These are phyloP conservation scores for Populus euphratica DNA, from an alignment of 345 rosid species.

Conservation along the genomic window DNA sequence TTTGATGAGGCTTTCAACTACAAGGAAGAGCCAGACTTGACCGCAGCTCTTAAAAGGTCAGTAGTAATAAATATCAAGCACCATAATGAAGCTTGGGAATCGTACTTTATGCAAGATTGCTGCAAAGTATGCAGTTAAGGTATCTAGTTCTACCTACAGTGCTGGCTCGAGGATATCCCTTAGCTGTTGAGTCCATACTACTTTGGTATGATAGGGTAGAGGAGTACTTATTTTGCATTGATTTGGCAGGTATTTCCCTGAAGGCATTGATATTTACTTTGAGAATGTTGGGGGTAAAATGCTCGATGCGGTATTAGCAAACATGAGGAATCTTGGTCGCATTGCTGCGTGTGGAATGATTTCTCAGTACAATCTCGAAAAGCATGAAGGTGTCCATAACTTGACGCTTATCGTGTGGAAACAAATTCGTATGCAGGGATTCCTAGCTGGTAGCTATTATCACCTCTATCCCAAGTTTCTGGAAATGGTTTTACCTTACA, in stretches of 20 bases:
- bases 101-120: too few relatives aligned
- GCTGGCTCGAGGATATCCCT: too few relatives aligned
- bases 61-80: background rate
- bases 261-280: conserved; percentile 11
- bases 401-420: background rate
- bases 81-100: background rate
- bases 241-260: conserved; percentile 7
- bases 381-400: conserved; percentile 6
- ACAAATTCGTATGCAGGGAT: background rate
- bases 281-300: conserved; percentile 12
- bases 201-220: too few relatives aligned
- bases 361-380: conserved; percentile 7
- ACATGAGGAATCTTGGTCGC: conserved; percentile 12
- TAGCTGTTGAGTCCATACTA: too few relatives aligned
- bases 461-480: conserved; percentile 8
- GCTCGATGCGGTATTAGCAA: conserved; percentile 11
- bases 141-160: too few relatives aligned
- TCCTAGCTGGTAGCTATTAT: background rate
- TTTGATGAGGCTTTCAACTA: background rate
- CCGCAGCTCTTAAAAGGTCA: conserved; percentile 10
- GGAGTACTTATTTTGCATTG: too few relatives aligned
- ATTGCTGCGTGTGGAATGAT: conserved; percentile 15
- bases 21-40: background rate
- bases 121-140: too few relatives aligned
- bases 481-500: conserved; percentile 9